Percentiles rank a stretch among this genome's conserved stretches.
phyloP scores from a whole-genome alignment of 2,329 filamentous ascomycete species.

The Conoideocrella luteorostrata region DNA sequence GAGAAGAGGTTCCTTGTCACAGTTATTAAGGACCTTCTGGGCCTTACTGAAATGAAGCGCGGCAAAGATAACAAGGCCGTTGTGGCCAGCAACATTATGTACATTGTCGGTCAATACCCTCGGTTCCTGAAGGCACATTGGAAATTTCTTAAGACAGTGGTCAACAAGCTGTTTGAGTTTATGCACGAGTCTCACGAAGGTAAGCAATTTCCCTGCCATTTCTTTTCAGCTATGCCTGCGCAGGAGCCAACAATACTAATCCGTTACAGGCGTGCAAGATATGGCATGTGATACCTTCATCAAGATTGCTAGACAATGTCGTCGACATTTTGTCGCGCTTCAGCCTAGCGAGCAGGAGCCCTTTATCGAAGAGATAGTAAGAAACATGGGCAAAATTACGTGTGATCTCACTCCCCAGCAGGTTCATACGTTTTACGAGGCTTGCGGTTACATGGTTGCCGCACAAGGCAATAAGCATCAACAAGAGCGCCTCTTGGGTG shows the following conservation, averaged over 20 bases:
- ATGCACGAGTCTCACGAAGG: constrained; percentile 99
- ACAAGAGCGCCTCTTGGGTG: constrained; percentile 84
- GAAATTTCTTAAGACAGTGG: constrained; percentile 99
- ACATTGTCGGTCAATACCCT: constrained; percentile 97
- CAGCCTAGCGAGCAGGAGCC: constrained; percentile 92
- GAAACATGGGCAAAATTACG: constrained; percentile 92
- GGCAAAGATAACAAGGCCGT: constrained; percentile 99
- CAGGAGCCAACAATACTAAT: neutral
- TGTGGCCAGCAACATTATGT: constrained; percentile 99
- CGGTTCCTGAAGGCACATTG: constrained; percentile 98
- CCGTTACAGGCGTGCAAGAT: constrained; percentile 73
- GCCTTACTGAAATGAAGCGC: constrained; percentile 97
- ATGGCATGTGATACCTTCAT: constrained; percentile 99
- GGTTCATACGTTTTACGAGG: constrained; percentile 98
- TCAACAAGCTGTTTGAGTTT: constrained; percentile 99
- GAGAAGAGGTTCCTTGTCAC: constrained; percentile 98
- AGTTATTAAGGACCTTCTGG: constrained; percentile 95
- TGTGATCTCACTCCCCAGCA: constrained; percentile 93
- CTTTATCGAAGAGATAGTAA: constrained; percentile 97
- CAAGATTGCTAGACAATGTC: constrained; percentile 98
- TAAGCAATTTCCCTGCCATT: constrained; percentile 34
- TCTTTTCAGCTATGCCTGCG: neutral
- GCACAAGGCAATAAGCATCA: constrained; percentile 92
- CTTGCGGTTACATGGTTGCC: constrained; percentile 98
- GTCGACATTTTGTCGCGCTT: constrained; percentile 91